Conservation (phyloP, 2,329 filamentous ascomycete species). For the Penicillium sp. region DNA sequence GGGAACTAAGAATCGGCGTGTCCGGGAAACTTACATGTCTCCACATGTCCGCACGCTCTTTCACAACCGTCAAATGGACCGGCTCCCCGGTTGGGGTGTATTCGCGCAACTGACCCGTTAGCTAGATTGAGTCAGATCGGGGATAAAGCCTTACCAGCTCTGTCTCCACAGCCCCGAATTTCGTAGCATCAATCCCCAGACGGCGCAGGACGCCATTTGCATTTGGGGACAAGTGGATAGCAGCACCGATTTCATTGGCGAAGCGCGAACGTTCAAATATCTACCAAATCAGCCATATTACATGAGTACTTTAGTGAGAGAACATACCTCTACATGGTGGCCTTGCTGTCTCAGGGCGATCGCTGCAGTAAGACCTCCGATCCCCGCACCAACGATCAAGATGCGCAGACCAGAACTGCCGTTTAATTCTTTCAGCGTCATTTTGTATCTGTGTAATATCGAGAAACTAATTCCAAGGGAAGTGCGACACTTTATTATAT, state of each 20-base stretch:
- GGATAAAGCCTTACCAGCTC: conserved; percentile 22
- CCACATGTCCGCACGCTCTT: conserved; percentile 25
- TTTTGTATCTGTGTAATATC: conserved; percentile 1
- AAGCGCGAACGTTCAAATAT: conserved; percentile 59
- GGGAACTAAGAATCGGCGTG: neutral
- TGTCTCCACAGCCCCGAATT: conserved; percentile 41
- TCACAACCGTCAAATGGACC: conserved; percentile 26
- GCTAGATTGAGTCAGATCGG: conserved; percentile 4
- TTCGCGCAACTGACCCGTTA: conserved; percentile 33
- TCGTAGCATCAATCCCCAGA: conserved; percentile 45
- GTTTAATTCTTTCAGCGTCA: conserved; percentile 17
- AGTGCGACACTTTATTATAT: neutral
- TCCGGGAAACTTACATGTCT: conserved; percentile 27
- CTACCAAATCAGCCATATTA: conserved; percentile 30
- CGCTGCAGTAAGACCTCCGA: conserved; percentile 34
- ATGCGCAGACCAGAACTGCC: conserved; percentile 25
- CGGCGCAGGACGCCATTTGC: conserved; percentile 57
- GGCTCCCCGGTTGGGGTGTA: conserved; percentile 40
- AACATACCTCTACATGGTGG: conserved; percentile 44
- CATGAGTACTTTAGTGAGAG: accelerated
- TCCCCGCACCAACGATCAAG: conserved; percentile 36
- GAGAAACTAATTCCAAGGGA: neutral
- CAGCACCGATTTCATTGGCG: conserved; percentile 59
- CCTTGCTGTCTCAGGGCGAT: conserved; percentile 56
- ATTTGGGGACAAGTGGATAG: conserved; percentile 65